Evolutionary conservation across 1,139 yeast species (phyloP).

Genomic region (Geotrichum reessii): DNA sequence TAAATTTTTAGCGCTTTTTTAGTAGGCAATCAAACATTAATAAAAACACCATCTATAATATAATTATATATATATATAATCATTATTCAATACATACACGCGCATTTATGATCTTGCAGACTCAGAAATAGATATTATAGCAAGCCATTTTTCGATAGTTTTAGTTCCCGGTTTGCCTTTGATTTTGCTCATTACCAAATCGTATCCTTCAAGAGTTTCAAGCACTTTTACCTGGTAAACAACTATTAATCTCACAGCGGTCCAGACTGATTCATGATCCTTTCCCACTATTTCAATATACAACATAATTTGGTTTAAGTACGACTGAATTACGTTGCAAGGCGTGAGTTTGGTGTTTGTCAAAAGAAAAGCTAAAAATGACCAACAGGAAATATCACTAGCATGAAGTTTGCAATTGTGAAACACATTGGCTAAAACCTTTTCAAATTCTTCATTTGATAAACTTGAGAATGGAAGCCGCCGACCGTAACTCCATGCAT

Average conservation of each 20-base stretch:
- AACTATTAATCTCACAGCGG: constrained; percentile 9
- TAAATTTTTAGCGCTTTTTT: too few relatives aligned
- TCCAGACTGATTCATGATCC: constrained; percentile 27
- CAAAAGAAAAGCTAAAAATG: constrained; percentile 30
- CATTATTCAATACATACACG: background rate
- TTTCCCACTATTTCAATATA: constrained; percentile 13
- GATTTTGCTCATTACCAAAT: background rate
- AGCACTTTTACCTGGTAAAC: background rate
- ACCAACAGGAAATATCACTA: constrained; percentile 46
- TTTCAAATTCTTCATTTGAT: background rate
- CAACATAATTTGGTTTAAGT: background rate
- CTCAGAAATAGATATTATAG: background rate
- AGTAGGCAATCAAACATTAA: too few relatives aligned
- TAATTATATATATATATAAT: too few relatives aligned
- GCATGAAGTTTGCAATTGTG: constrained; percentile 36
- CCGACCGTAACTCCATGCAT: constrained; percentile 42
- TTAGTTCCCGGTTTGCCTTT: background rate
- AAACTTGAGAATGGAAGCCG: constrained; percentile 26
- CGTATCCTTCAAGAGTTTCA: background rate
- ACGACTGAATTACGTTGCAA: background rate
- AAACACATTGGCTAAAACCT: constrained; percentile 23
- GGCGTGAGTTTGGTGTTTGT: background rate
- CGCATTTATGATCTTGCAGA: background rate
- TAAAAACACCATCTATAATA: too few relatives aligned
- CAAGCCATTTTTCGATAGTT: background rate